Conservation (phyloP, 2,329 filamentous ascomycete species). For the Rugonectria rugulosa region DNA sequence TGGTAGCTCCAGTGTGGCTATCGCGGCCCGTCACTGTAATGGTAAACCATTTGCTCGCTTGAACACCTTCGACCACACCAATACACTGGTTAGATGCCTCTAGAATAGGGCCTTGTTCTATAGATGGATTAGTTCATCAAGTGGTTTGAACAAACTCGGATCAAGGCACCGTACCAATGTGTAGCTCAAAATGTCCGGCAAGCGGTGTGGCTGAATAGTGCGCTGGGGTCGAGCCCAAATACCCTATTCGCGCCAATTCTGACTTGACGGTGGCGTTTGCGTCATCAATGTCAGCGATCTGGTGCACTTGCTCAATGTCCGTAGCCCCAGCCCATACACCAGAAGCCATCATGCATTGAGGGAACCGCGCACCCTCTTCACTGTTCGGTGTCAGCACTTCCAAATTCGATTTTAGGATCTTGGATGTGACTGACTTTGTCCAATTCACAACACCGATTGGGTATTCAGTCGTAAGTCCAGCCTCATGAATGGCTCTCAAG, state of each 20-base stretch:
- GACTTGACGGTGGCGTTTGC: constrained; percentile 35
- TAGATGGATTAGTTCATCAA: neutral
- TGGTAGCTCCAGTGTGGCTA: constrained; percentile 30
- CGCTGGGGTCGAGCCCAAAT: constrained; percentile 59
- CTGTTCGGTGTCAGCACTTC: neutral
- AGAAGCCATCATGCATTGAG: constrained; percentile 77
- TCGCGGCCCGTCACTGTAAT: constrained; percentile 29
- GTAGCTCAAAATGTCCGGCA: constrained; percentile 81
- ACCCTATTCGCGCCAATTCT: constrained; percentile 74
- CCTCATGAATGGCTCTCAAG: constrained; percentile 70
- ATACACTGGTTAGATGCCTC: constrained; percentile 1
- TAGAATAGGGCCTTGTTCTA: constrained; percentile 64
- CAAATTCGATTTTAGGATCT: too few relatives aligned
- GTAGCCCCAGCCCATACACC: constrained; percentile 72
- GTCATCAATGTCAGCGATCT: neutral
- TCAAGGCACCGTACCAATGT: constrained; percentile 56
- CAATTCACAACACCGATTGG: constrained; percentile 78
- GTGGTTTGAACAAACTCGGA: neutral
- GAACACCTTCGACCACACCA: constrained; percentile 20
- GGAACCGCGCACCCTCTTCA: constrained; percentile 84
- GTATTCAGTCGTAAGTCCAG: constrained; percentile 70
- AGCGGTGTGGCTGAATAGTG: constrained; percentile 57
- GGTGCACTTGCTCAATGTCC: neutral
- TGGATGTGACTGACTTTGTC: constrained; percentile 58
- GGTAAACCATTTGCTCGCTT: constrained; percentile 31